phyloP scores from a whole-genome alignment of 345 rosid genomes.

The Boechera divaricarpa region DNA sequence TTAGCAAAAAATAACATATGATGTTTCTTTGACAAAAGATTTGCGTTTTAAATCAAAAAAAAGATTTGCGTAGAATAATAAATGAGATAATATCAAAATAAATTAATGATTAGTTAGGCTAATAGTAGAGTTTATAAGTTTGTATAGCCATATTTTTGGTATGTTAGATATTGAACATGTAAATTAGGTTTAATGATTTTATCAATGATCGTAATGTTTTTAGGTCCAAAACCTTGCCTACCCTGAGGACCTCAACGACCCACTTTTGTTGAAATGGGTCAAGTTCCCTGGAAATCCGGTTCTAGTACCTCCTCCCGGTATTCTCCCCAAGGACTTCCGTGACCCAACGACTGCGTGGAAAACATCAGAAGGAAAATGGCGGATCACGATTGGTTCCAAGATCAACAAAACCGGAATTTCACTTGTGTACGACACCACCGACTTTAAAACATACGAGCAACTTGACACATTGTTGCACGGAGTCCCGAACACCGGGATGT shows the following conservation, averaged over 20 bases:
- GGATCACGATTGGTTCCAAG: constrained; percentile 72
- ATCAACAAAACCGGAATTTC: constrained; percentile 63
- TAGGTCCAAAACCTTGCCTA: constrained; percentile 75
- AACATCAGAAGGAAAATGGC: constrained; percentile 72
- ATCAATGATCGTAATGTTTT: constrained; percentile 10
- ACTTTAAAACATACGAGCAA: constrained; percentile 57
- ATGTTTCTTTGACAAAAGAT: background rate
- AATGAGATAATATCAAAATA: background rate
- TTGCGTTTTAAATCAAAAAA: background rate
- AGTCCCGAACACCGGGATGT: constrained; percentile 93
- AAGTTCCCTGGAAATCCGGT: constrained; percentile 82
- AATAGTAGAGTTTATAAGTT: background rate
- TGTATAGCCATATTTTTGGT: constrained; percentile 31
- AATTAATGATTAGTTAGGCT: background rate
- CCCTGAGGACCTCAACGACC: constrained; percentile 83
- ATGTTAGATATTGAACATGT: constrained; percentile 40
- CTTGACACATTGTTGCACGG: constrained; percentile 60
- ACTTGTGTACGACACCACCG: constrained; percentile 67
- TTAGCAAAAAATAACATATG: background rate
- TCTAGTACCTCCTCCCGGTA: constrained; percentile 70
- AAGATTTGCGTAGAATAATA: background rate
- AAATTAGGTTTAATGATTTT: constrained; percentile 20
- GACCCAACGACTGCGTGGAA: constrained; percentile 93
- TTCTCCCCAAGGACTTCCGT: constrained; percentile 63
- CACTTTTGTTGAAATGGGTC: constrained; percentile 83